phyloP scores from a whole-genome alignment of 768 basidiomycete genomes.

The Chiua virens region DNA sequence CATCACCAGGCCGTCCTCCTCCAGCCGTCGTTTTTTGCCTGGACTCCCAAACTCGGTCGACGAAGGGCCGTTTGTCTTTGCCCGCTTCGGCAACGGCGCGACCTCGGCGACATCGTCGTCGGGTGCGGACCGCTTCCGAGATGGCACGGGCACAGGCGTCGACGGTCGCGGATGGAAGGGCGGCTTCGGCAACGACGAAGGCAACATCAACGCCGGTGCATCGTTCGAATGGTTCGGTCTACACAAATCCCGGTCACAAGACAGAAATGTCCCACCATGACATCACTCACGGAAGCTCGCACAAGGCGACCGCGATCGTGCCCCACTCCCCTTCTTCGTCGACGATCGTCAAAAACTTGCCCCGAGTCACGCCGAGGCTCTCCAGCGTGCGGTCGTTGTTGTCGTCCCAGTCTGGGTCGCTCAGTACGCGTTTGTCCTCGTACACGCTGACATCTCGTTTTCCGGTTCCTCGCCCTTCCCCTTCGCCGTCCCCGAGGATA shows the following conservation, averaged over 20 bases:
- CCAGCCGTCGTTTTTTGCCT: constrained; percentile 62
- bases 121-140: constrained; percentile 56
- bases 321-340: constrained; percentile 83
- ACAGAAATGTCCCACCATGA: not conserved
- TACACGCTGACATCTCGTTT: constrained; percentile 74
- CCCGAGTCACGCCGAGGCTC: constrained; percentile 74
- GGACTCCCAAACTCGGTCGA: constrained; percentile 43
- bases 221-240: constrained; percentile 59
- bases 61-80: constrained; percentile 34
- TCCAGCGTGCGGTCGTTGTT: constrained; percentile 79
- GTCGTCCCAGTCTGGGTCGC: constrained; percentile 94
- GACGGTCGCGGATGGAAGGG: constrained; percentile 41
- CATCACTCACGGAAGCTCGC: constrained; percentile 64
- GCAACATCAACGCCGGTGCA: constrained; percentile 59
- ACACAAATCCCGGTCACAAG: not conserved
- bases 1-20: constrained; percentile 73
- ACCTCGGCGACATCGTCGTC: constrained; percentile 58
- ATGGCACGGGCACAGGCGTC: constrained; percentile 41
- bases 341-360: constrained; percentile 85
- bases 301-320: constrained; percentile 70
- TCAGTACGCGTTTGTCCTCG: constrained; percentile 83
- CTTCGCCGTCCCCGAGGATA: constrained; percentile 55
- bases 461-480: constrained; percentile 34
- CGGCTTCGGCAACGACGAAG: constrained; percentile 61
- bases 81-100: constrained; percentile 60